phyloP scores from a whole-genome alignment of 2,329 filamentous ascomycete genomes.

The Aureobasidium subglaciale region DNA sequence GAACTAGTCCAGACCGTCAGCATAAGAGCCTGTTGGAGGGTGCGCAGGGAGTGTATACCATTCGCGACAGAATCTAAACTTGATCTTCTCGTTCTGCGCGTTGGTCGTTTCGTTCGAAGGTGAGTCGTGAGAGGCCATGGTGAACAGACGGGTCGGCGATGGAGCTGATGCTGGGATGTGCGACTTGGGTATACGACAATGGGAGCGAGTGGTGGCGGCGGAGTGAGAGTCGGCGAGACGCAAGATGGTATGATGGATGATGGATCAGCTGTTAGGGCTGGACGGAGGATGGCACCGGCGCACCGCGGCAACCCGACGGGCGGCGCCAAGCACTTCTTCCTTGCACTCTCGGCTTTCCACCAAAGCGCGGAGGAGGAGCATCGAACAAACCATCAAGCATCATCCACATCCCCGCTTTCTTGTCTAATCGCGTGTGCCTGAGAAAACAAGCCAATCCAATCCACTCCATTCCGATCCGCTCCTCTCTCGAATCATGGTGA shows the following conservation, averaged over 20 bases:
- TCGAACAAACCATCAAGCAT: background rate
- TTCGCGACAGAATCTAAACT: conserved; percentile 96
- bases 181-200: background rate
- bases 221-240: background rate
- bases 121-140: conserved; percentile 27
- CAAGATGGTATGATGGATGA: background rate
- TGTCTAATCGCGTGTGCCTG: background rate
- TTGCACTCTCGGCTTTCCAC: background rate
- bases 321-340: background rate
- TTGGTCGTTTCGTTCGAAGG: conserved; percentile 25
- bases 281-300: too few relatives aligned
- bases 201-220: background rate
- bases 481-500: conserved; percentile 6
- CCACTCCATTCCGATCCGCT: background rate
- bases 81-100: conserved; percentile 63
- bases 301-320: background rate
- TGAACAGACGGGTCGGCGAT: background rate
- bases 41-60: conserved; percentile 53
- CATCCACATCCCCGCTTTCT: background rate
- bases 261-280: background rate
- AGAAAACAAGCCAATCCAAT: conserved; percentile 3
- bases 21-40: background rate
- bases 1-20: conserved; percentile 48
- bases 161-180: background rate
- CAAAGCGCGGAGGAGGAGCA: too few relatives aligned